A percentile compares a stretch with the other conserved stretches of the same genome.
Evolutionary conservation across 2,329 filamentous ascomycete species (phyloP).

Genomic region (Beauveria asiatica): DNA sequence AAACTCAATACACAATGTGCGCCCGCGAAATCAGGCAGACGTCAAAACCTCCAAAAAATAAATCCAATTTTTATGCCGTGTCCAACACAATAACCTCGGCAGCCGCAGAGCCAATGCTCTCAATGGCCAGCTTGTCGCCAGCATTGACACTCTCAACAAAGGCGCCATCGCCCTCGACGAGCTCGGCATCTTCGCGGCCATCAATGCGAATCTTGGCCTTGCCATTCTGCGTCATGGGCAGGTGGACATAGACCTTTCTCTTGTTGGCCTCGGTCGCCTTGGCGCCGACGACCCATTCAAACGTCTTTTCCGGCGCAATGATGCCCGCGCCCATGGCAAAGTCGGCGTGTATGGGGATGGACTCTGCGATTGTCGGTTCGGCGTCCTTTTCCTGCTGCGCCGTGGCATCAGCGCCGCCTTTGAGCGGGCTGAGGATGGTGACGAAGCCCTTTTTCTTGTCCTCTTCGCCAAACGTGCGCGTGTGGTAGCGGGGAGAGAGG

Average conservation of each 20-base stretch:
- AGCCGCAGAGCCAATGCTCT: slow-evolving; percentile 60
- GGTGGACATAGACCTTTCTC: slow-evolving; percentile 70
- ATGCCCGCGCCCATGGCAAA: slow-evolving; percentile 75
- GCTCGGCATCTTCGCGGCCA: slow-evolving; percentile 52
- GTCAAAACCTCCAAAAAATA: too few relatives aligned
- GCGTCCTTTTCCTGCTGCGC: slow-evolving; percentile 54
- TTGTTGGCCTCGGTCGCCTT: slow-evolving; percentile 41
- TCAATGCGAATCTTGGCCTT: slow-evolving; percentile 63
- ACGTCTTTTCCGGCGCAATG: slow-evolving; percentile 54
- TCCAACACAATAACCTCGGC: slow-evolving; percentile 63
- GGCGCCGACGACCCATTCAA: slow-evolving; percentile 65
- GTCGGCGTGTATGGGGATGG: slow-evolving; percentile 78
- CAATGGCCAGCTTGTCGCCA: slow-evolving; percentile 55
- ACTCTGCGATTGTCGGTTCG: slow-evolving; percentile 51
- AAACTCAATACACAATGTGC: too few relatives aligned
- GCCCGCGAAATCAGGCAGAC: too few relatives aligned
- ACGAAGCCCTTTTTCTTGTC: slow-evolving; percentile 64
- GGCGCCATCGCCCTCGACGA: slow-evolving; percentile 73
- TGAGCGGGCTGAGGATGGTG: slow-evolving; percentile 66
- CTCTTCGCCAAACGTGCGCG: slow-evolving; percentile 61
- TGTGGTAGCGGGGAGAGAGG: slow-evolving; percentile 69
- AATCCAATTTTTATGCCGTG: slow-evolving; percentile 36
- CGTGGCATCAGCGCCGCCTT: slow-evolving; percentile 55
- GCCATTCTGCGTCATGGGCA: slow-evolving; percentile 71
- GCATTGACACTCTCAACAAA: slow-evolving; percentile 59